These are phyloP conservation scores for Crithidia fasciculata DNA, from an alignment of 208 protist species.

Conservation along the genomic window DNA sequence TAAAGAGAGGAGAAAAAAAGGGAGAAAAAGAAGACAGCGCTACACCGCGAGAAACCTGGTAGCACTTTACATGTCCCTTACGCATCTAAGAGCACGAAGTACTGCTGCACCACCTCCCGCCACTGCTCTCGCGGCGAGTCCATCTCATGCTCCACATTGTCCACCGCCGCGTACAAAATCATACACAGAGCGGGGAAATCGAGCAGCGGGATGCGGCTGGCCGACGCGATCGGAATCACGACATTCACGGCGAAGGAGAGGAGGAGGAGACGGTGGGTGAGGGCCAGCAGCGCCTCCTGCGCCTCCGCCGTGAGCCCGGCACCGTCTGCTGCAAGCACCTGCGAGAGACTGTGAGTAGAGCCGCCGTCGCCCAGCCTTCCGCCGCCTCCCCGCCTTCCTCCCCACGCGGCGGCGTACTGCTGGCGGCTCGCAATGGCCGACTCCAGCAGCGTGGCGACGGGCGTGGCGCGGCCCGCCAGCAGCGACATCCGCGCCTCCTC, in stretches of 20 bases:
- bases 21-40: constrained; percentile 10
- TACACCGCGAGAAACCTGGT: neutral
- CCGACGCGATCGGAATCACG: constrained; percentile 50
- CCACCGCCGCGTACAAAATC: constrained; percentile 59
- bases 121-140: constrained; percentile 39
- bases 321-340: constrained; percentile 9
- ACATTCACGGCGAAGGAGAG: constrained; percentile 70
- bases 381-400: neutral
- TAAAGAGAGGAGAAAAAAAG: constrained; percentile 16
- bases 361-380: neutral
- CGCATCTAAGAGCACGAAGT: constrained; percentile 47
- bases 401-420: constrained; percentile 10
- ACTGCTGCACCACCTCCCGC: constrained; percentile 49
- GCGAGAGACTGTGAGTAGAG: neutral
- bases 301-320: neutral
- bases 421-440: constrained; percentile 14
- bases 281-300: constrained; percentile 6
- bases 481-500: constrained; percentile 20
- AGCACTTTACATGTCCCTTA: neutral
- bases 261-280: constrained; percentile 36
- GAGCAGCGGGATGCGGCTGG: constrained; percentile 50
- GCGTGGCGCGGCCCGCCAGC: neutral
- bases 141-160: constrained; percentile 14
- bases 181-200: constrained; percentile 71
- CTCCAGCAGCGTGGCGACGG: constrained; percentile 16